These are phyloP conservation scores for Solanum hybrid DNA, from an alignment of 305 asterid species.

Conservation along the genomic window DNA sequence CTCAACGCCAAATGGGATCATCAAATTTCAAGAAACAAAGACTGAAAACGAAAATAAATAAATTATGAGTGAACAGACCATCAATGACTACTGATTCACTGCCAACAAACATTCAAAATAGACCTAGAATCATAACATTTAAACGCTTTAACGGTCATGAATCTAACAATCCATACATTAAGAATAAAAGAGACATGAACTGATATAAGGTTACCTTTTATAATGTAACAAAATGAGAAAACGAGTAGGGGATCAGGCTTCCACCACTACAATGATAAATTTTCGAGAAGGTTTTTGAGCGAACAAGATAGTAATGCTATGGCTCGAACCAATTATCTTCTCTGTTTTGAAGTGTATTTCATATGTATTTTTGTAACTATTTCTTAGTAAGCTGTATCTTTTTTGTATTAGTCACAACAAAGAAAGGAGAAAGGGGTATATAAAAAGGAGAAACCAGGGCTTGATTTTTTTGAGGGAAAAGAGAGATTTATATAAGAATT, in stretches of 20 bases:
- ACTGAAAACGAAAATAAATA: too few species aligned
- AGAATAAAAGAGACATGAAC: background rate
- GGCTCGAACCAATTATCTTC: background rate
- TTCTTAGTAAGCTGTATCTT: background rate
- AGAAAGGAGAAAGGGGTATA: too few species aligned
- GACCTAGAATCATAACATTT: background rate
- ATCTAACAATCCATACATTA: too few species aligned
- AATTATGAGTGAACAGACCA: background rate
- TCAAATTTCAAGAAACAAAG: background rate
- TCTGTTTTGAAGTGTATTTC: background rate
- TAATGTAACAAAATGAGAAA: background rate
- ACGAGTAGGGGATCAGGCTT: background rate
- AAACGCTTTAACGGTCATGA: background rate
- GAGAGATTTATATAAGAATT: background rate
- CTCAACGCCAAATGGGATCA: background rate
- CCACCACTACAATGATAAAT: background rate
- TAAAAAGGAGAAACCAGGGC: background rate
- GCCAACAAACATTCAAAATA: too few species aligned
- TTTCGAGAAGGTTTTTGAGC: too few species aligned
- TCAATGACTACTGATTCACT: background rate
- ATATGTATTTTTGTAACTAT: fast-evolving
- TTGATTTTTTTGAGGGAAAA: too few species aligned
- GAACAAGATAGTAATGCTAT: background rate
- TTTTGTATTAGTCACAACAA: background rate
- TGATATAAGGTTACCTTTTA: too few species aligned